Evolutionary conservation across 2,329 filamentous ascomycete genomes (phyloP), one percentile per base, ranked within the genome.

Genomic region (Xylariales sp.): DNA sequence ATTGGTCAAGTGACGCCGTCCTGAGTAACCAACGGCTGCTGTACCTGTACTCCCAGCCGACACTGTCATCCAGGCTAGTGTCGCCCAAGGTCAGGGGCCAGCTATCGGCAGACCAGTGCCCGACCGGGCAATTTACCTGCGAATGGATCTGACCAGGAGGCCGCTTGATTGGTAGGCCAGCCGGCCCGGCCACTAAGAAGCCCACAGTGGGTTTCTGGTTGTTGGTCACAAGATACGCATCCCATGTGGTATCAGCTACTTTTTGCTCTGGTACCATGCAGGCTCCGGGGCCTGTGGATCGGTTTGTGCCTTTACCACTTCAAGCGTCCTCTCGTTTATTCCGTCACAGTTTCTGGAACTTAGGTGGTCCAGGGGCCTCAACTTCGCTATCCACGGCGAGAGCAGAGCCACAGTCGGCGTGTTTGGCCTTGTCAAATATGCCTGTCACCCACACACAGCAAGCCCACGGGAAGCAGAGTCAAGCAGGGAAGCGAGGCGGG

Each of bases 1-100:
- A 39, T 25, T 39, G 37, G 23, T 39, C 37, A 39, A 39, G 29
- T 39, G 35, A 38, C 21, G 27, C 35, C n/a, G 21, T 31, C 18
- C 12, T 8, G 15, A 6, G 11, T 18, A 15, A 33, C 37, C 15
- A 8, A 5, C 12, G 12, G 20, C 21, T 5, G 8, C 13, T 5
- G 37, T 39, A 39, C 15, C 20, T 33, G n/a, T 39, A 39, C 37
- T 28, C 33, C 11, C n/a, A 13, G 29, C 23, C 29, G 18, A 16
- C 30, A 14, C 37, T 25, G 29, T 33, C 37, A 20, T 25, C 25
- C 18, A 30, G 17, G 14, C 33, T 14, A 6, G 15, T 13, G 23
- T 27, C 15, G 20, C n/a, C 6, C 20, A 35, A 18, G 33, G 20
- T 13, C 28, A 12, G 25, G 24, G 21, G 23, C 10, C 29, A 23